These are phyloP conservation scores for Didymosphaeria variabile DNA, from an alignment of 2,329 filamentous ascomycete genomes.

Conservation along the genomic window DNA sequence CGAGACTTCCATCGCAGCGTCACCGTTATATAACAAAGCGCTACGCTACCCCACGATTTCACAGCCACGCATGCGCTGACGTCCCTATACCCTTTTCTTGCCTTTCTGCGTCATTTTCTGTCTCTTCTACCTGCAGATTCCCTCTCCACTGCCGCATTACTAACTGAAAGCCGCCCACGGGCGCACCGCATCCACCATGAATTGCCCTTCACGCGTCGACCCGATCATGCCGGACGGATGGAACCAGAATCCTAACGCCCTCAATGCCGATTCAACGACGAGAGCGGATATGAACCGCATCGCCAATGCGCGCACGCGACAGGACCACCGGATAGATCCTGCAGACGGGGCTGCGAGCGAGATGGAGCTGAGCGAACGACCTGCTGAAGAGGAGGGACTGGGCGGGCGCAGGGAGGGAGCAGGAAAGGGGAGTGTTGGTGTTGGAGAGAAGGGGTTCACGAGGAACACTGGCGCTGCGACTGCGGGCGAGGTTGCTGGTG, in stretches of 20 bases:
- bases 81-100: background rate
- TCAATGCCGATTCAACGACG: conserved; percentile 69
- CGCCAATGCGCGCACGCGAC: conserved; percentile 64
- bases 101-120: background rate
- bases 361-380: conserved; percentile 21
- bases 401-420: conserved; percentile 14
- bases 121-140: background rate
- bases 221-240: conserved; percentile 61
- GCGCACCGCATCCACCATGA: conserved; percentile 57
- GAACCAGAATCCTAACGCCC: conserved; percentile 68
- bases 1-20: background rate
- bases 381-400: conserved; percentile 12
- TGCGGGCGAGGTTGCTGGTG: conserved; percentile 9
- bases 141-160: background rate
- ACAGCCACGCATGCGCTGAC: background rate
- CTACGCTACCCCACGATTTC: background rate
- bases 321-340: conserved; percentile 48
- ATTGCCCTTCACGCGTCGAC: conserved; percentile 71
- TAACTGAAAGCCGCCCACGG: background rate
- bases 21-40: background rate
- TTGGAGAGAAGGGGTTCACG: conserved; percentile 1
- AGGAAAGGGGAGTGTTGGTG: conserved; percentile 18
- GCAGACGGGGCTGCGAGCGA: conserved; percentile 17
- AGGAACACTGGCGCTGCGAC: conserved; percentile 8
- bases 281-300: conserved; percentile 69